phyloP scores from a whole-genome alignment of 257 asterid species.

The Penstemon newberryi region DNA sequence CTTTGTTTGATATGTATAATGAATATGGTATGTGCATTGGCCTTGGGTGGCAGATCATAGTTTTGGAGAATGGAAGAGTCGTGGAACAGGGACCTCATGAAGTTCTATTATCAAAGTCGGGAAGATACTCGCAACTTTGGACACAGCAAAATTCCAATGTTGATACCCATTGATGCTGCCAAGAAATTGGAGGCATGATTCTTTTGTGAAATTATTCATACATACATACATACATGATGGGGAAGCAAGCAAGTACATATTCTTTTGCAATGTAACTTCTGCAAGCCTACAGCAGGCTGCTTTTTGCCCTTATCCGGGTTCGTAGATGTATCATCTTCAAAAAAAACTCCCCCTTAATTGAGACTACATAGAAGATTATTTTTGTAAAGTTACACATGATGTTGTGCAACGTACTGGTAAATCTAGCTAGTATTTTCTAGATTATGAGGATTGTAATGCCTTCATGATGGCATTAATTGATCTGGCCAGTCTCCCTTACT shows the following conservation, averaged over 20 bases:
- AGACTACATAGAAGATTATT: too few species aligned
- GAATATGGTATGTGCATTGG: not conserved
- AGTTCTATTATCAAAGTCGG: conserved; percentile 65
- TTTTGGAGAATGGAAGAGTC: conserved; percentile 87
- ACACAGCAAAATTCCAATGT: conserved; percentile 78
- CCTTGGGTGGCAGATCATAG: conserved; percentile 63
- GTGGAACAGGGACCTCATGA: conserved; percentile 98
- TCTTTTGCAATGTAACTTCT: conserved; percentile 23
- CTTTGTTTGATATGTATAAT: too few species aligned
- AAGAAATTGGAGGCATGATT: conserved; percentile 58
- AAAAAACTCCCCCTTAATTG: too few species aligned
- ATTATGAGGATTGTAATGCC: too few species aligned
- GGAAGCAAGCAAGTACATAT: conserved; percentile 21
- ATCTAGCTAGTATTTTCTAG: too few species aligned
- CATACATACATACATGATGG: not conserved
- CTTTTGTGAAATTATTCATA: too few species aligned
- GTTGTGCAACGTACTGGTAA: too few species aligned
- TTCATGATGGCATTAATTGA: too few species aligned
- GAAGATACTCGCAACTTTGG: conserved; percentile 97
- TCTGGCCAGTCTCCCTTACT: too few species aligned
- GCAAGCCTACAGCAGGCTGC: not conserved
- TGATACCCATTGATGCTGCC: conserved; percentile 70
- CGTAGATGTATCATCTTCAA: not conserved
- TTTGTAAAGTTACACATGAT: too few species aligned
- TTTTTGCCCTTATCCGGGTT: not conserved